phyloP scores from a whole-genome alignment of 2,329 filamentous ascomycete genomes.

The Aphanocladium album region DNA sequence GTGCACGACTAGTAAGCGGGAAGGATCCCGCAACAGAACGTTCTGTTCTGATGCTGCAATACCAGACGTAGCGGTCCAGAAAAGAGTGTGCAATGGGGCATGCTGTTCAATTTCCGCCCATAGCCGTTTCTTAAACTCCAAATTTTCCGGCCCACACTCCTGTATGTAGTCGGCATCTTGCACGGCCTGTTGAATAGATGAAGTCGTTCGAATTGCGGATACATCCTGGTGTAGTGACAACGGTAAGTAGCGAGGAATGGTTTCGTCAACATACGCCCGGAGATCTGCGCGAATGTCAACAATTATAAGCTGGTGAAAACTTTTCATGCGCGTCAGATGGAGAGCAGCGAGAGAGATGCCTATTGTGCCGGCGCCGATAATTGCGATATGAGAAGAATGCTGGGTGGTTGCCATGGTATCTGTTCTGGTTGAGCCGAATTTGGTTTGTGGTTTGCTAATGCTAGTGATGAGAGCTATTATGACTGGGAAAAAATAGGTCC shows the following conservation, averaged over 20 bases:
- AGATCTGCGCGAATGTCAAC: conserved; percentile 46
- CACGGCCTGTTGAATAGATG: conserved; percentile 37
- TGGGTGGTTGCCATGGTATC: background rate
- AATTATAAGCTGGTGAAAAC: conserved; percentile 35
- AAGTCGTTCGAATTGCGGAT: conserved; percentile 29
- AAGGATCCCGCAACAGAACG: conserved; percentile 16
- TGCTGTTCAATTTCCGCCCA: conserved; percentile 47
- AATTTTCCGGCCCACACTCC: conserved; percentile 54
- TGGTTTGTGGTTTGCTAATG: background rate
- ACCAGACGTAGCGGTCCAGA: conserved; percentile 55
- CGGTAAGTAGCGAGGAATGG: conserved; percentile 21
- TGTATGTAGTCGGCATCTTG: conserved; percentile 47
- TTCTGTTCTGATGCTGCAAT: conserved; percentile 49
- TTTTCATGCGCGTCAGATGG: conserved; percentile 39
- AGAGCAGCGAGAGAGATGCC: conserved; percentile 52
- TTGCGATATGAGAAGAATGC: conserved; percentile 25
- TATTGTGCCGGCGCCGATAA: conserved; percentile 41
- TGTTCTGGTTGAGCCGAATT: background rate
- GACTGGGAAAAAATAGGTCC: background rate
- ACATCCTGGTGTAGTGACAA: conserved; percentile 7
- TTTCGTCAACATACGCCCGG: conserved; percentile 32
- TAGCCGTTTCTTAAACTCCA: conserved; percentile 43
- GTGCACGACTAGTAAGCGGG: conserved; percentile 51
- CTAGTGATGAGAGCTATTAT: background rate
- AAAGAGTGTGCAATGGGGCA: conserved; percentile 37